Evolutionary conservation across 2,329 filamentous ascomycete genomes (phyloP).

Genomic region (Ceratocystis albifundus): DNA sequence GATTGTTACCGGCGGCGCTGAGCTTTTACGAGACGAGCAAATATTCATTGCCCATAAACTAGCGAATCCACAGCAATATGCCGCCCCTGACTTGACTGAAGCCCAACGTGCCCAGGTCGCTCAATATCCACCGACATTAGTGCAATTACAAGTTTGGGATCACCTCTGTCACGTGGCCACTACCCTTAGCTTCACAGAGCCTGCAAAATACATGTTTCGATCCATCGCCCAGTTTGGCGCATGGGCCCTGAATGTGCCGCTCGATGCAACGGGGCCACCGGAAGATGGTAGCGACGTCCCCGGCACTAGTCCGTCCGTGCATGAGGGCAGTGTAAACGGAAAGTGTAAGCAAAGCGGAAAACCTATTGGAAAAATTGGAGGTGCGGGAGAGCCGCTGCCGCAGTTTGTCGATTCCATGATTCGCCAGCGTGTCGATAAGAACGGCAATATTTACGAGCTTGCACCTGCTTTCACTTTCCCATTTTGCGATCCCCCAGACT

Average conservation of each 20-base stretch:
- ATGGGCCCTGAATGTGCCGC: constrained; percentile 73
- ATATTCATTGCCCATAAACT: constrained; percentile 93
- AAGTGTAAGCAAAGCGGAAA: constrained; percentile 27
- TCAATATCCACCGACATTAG: constrained; percentile 71
- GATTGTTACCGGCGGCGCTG: constrained; percentile 77
- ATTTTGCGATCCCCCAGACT: constrained; percentile 39
- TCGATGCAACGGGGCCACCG: constrained; percentile 49
- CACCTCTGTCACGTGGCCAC: constrained; percentile 86
- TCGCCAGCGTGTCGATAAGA: constrained; percentile 68
- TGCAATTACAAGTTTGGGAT: constrained; percentile 93
- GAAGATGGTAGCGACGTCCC: not conserved
- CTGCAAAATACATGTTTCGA: constrained; percentile 91
- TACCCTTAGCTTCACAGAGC: constrained; percentile 89
- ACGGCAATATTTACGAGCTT: constrained; percentile 63
- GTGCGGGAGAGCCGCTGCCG: constrained; percentile 72
- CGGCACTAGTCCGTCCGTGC: constrained; percentile 41
- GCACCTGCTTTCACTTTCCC: constrained; percentile 52
- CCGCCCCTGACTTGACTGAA: constrained; percentile 51
- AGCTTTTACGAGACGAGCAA: constrained; percentile 85
- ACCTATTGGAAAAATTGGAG: constrained; percentile 46
- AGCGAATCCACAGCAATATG: constrained; percentile 67
- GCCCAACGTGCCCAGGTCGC: constrained; percentile 48
- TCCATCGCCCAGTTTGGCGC: constrained; percentile 87
- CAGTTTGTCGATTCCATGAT: constrained; percentile 81
- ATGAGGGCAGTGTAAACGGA: constrained; percentile 25